Percentiles rank a stretch among this genome's conserved stretches.
These are phyloP conservation scores for Cercophora samala DNA, from an alignment of 495 filamentous ascomycete species.

Conservation along the genomic window DNA sequence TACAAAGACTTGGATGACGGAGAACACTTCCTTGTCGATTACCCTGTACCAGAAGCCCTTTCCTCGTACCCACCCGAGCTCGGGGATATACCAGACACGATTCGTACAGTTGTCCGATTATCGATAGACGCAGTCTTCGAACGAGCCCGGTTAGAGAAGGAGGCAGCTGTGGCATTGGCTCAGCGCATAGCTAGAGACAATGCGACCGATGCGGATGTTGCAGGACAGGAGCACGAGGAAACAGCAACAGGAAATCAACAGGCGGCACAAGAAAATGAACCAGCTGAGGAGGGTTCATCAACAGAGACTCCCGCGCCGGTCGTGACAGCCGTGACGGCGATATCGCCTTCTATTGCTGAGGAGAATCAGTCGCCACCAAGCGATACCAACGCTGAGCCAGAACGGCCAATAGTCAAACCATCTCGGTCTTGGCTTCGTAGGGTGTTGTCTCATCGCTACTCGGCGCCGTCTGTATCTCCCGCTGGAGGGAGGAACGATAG, in stretches of 20 bases:
- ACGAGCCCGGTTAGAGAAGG: neutral
- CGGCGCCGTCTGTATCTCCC: neutral
- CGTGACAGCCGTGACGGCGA: neutral
- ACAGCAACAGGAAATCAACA: neutral
- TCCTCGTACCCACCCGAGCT: neutral
- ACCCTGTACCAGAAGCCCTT: neutral
- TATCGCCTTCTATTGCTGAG: neutral
- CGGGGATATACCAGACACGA: neutral
- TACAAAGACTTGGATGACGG: neutral
- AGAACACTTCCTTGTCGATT: neutral
- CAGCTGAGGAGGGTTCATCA: neutral
- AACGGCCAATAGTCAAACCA: neutral
- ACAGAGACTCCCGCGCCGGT: too few relatives aligned
- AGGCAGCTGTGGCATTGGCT: neutral
- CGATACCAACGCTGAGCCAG: neutral
- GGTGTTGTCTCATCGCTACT: neutral
- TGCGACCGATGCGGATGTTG: neutral
- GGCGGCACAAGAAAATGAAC: neutral
- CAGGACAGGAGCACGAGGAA: neutral
- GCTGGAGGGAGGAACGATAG: neutral
- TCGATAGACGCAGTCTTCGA: neutral
- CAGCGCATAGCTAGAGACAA: neutral
- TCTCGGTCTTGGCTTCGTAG: neutral
- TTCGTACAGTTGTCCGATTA: neutral
- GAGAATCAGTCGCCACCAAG: neutral